Percentiles rank a stretch among this genome's conserved stretches.
Conservation (phyloP, 352 stramenopile genomes). For the Phytophthora lateralis region DNA sequence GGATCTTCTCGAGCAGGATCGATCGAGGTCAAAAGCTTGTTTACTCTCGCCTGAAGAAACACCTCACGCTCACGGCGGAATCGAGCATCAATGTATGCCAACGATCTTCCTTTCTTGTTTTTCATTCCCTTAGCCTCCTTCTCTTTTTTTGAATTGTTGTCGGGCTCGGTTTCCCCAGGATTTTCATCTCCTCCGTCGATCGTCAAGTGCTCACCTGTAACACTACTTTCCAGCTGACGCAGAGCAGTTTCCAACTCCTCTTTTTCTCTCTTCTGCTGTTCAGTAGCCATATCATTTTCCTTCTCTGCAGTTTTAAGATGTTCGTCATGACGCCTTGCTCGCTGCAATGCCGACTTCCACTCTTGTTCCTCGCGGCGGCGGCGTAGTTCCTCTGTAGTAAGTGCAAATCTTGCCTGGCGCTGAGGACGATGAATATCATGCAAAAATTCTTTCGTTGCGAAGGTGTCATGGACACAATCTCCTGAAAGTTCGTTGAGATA, state of each 20-base stretch:
- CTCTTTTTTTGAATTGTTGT: conserved; percentile 14
- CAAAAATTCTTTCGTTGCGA: conserved; percentile 46
- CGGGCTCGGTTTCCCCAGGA: conserved; percentile 9
- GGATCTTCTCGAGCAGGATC: conserved; percentile 35
- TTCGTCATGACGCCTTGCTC: conserved; percentile 48
- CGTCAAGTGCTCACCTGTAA: conserved; percentile 63
- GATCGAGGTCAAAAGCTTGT: conserved; percentile 49
- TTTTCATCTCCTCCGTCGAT: conserved; percentile 22
- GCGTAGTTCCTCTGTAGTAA: conserved; percentile 51
- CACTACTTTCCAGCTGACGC: conserved; percentile 49
- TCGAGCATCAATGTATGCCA: conserved; percentile 69
- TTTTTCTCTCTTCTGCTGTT: conserved; percentile 36
- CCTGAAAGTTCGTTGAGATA: conserved; percentile 71
- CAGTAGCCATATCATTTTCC: conserved; percentile 14
- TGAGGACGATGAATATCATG: conserved; percentile 39
- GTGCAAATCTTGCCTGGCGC: conserved; percentile 33
- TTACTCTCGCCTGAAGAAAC: conserved; percentile 44
- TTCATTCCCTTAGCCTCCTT: conserved; percentile 8
- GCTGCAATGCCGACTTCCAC: conserved; percentile 65
- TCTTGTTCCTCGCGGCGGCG: conserved; percentile 64
- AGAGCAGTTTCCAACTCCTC: conserved; percentile 50
- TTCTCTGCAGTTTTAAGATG: conserved; percentile 30
- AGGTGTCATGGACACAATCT: conserved; percentile 67
- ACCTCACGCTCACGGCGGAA: conserved; percentile 64
- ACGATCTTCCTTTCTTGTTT: conserved; percentile 34